phyloP scores from a whole-genome alignment of 1,284 basidiomycete species.

The Blastosporella zonata region DNA sequence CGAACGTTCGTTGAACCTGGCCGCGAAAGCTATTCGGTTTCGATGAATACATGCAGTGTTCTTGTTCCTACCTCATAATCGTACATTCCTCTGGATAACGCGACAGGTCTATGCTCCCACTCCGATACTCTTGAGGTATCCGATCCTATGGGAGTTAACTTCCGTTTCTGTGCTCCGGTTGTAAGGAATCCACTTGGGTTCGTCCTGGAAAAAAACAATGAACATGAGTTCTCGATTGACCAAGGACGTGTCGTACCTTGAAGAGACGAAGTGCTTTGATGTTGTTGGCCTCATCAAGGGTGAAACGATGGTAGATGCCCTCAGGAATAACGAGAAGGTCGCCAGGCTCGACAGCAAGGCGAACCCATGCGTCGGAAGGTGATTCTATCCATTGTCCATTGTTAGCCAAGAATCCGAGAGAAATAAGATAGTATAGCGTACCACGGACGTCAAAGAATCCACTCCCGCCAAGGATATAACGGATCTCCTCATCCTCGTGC shows the following conservation, averaged over 20 bases:
- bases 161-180: constrained; percentile 66
- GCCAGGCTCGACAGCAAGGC: constrained; percentile 61
- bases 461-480: constrained; percentile 77
- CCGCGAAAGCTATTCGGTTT: background rate
- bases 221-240: background rate
- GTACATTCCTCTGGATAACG: background rate
- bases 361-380: constrained; percentile 64
- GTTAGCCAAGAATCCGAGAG: background rate
- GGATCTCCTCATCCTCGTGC: constrained; percentile 91
- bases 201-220: constrained; percentile 50
- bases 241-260: constrained; percentile 44
- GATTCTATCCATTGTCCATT: constrained; percentile 34
- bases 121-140: constrained; percentile 53
- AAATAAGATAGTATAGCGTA: constrained; percentile 27
- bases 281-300: constrained; percentile 62
- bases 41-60: background rate
- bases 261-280: constrained; percentile 75
- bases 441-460: constrained; percentile 87
- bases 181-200: constrained; percentile 83
- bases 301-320: constrained; percentile 83
- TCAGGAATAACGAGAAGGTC: constrained; percentile 75
- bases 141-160: constrained; percentile 54
- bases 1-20: no score
- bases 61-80: constrained; percentile 6
- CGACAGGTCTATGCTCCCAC: constrained; percentile 21